Percentiles rank a stretch among this genome's conserved stretches.
These are phyloP conservation scores for Graphilbum ipis-grandicollis DNA, from an alignment of 2,329 filamentous ascomycete species.

Conservation along the genomic window DNA sequence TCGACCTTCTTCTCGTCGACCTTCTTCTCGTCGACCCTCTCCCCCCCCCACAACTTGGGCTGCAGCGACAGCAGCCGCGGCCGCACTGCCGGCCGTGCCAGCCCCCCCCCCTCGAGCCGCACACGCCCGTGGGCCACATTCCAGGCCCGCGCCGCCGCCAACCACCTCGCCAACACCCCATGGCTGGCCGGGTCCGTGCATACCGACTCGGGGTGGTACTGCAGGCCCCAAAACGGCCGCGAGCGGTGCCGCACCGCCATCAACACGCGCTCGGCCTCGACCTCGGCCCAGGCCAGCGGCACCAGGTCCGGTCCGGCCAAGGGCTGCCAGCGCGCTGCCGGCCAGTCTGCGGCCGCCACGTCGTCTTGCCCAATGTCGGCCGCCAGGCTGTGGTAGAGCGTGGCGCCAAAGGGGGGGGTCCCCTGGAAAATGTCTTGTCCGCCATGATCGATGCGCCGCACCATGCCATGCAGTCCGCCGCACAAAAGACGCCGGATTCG, in stretches of 20 bases:
- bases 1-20: no score
- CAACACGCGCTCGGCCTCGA: slow-evolving; percentile 33
- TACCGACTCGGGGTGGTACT: slow-evolving; percentile 81
- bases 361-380: slow-evolving; percentile 34
- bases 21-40: no score
- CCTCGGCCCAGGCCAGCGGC: slow-evolving; percentile 46
- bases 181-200: slow-evolving; percentile 57
- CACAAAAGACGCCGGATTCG: slow-evolving; percentile 40
- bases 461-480: slow-evolving; percentile 67
- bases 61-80: slow-evolving; percentile 16
- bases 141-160: slow-evolving; percentile 44
- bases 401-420: slow-evolving; percentile 44
- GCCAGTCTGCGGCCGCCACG: slow-evolving; percentile 19
- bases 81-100: slow-evolving; percentile 16
- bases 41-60: background rate
- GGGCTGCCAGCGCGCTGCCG: slow-evolving; percentile 20
- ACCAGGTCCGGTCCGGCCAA: slow-evolving; percentile 23
- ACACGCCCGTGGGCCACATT: slow-evolving; percentile 21
- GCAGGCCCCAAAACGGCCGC: slow-evolving; percentile 71
- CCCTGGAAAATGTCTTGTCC: slow-evolving; percentile 46
- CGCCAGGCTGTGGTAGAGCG: slow-evolving; percentile 56
- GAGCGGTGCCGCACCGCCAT: slow-evolving; percentile 56
- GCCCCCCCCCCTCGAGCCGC: slow-evolving; percentile 4
- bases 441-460: slow-evolving; percentile 24
- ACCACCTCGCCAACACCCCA: slow-evolving; percentile 59